Evolutionary conservation across 2,329 filamentous ascomycete genomes (phyloP).

Genomic region (Colletotrichum zoysiae): DNA sequence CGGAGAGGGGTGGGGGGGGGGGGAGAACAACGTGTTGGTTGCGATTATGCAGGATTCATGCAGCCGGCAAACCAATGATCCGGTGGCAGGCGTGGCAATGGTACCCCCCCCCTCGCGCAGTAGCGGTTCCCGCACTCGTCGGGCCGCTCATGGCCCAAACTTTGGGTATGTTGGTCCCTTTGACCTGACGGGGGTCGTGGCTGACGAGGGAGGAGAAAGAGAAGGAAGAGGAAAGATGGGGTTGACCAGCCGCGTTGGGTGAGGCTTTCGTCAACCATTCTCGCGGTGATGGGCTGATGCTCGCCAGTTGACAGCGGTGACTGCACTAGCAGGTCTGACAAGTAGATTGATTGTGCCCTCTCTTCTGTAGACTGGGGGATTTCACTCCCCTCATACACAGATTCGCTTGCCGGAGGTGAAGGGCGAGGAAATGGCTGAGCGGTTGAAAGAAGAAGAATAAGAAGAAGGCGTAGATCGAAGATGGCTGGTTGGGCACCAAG

Average conservation of each 20-base stretch:
- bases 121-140: slow-evolving; percentile 40
- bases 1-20: slow-evolving; percentile 5
- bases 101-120: slow-evolving; percentile 11
- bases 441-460: background rate
- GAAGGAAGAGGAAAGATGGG: background rate
- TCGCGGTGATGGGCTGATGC: slow-evolving; percentile 21
- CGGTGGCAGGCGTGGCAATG: slow-evolving; percentile 28
- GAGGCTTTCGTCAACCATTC: slow-evolving; percentile 29
- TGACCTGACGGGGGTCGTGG: slow-evolving; percentile 29
- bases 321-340: slow-evolving; percentile 7
- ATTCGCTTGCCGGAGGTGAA: background rate
- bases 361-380: background rate
- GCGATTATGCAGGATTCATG: slow-evolving; percentile 36
- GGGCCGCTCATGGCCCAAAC: slow-evolving; percentile 33
- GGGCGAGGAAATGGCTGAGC: background rate
- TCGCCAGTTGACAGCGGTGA: slow-evolving; percentile 13
- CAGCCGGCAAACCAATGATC: slow-evolving; percentile 37
- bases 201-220: background rate
- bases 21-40: slow-evolving; percentile 20
- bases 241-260: slow-evolving; percentile 29
- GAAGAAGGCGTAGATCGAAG: background rate
- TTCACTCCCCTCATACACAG: background rate
- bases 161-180: slow-evolving; percentile 13
- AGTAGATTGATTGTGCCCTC: background rate
- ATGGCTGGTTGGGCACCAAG: slow-evolving; percentile 39